phyloP scores from a whole-genome alignment of 2,329 filamentous ascomycete genomes.

The Fusarium proliferatum region DNA sequence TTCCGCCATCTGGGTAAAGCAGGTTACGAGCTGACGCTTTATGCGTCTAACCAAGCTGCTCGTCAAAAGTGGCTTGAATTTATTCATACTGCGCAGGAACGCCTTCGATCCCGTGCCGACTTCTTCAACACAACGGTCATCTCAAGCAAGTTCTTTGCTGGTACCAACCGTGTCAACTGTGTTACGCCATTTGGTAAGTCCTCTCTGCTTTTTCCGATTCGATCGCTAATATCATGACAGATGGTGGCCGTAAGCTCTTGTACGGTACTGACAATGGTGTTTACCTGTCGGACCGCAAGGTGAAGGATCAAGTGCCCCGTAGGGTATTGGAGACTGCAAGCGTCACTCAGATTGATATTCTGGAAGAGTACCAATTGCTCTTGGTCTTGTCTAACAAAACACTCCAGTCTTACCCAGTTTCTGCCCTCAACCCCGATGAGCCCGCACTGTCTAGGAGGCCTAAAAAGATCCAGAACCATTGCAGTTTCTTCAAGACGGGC shows the following conservation, averaged over 20 bases:
- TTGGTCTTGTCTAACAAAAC: conserved; percentile 94
- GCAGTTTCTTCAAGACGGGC: conserved; percentile 98
- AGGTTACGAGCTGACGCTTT: conserved; percentile 92
- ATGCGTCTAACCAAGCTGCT: conserved; percentile 84
- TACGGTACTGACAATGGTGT: conserved; percentile 96
- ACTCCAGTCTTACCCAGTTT: conserved; percentile 86
- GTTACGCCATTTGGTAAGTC: conserved; percentile 87
- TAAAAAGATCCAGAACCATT: conserved; percentile 96
- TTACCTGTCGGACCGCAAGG: conserved; percentile 90
- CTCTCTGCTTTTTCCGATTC: conserved; percentile 9
- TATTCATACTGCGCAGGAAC: conserved; percentile 90
- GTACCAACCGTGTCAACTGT: conserved; percentile 88
- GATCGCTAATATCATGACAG: conserved; percentile 56
- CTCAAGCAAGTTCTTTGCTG: conserved; percentile 69
- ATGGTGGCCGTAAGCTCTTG: conserved; percentile 93
- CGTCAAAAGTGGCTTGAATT: conserved; percentile 97
- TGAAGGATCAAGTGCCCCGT: conserved; percentile 82
- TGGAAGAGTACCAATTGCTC: conserved; percentile 94
- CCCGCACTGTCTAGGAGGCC: conserved; percentile 83
- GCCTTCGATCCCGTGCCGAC: conserved; percentile 85
- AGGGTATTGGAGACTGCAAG: conserved; percentile 86
- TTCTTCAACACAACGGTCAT: conserved; percentile 83
- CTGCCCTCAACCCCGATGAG: conserved; percentile 87
- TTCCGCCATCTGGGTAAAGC: conserved; percentile 96
- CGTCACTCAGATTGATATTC: conserved; percentile 94